phyloP scores from a whole-genome alignment of 805 yeast genomes.

The Saturnispora bothae region DNA sequence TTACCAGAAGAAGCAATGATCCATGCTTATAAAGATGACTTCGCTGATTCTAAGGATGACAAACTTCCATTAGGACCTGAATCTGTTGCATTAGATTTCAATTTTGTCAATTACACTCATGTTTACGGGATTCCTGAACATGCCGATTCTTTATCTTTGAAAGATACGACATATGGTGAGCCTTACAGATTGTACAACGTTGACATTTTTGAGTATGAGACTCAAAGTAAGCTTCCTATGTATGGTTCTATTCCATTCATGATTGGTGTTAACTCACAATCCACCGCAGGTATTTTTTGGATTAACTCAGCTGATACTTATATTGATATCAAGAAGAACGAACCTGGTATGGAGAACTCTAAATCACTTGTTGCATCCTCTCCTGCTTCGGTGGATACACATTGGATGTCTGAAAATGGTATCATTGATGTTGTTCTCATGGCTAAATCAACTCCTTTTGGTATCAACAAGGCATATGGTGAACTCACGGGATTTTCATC shows the following conservation, averaged over 20 bases:
- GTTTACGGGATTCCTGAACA: slow-evolving; percentile 97
- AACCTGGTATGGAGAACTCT: slow-evolving; percentile 6
- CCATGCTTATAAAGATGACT: slow-evolving; percentile 62
- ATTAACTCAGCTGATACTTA: slow-evolving; percentile 87
- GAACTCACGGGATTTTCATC: slow-evolving; percentile 59
- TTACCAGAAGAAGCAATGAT: slow-evolving; percentile 51
- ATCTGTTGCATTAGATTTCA: slow-evolving; percentile 70
- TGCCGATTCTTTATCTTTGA: slow-evolving; percentile 66
- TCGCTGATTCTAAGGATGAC: slow-evolving; percentile 58
- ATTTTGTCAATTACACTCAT: slow-evolving; percentile 46
- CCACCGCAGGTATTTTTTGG: slow-evolving; percentile 80
- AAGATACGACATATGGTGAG: slow-evolving; percentile 51
- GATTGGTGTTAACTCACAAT: slow-evolving; percentile 49
- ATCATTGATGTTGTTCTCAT: slow-evolving; percentile 64
- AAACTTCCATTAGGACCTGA: slow-evolving; percentile 78
- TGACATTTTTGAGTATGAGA: slow-evolving; percentile 89
- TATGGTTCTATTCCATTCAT: slow-evolving; percentile 91
- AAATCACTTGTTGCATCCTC: not conserved
- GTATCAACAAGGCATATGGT: slow-evolving; percentile 53
- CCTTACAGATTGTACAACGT: slow-evolving; percentile 90
- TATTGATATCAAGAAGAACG: slow-evolving; percentile 50
- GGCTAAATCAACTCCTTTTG: slow-evolving; percentile 43
- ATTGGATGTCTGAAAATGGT: slow-evolving; percentile 94
- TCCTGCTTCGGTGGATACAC: slow-evolving; percentile 33
- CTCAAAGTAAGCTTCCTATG: slow-evolving; percentile 78